Evolutionary conservation across 192 early-diverging fungal genomes (phyloP).

Genomic region (Paraglomus brasilianum): DNA sequence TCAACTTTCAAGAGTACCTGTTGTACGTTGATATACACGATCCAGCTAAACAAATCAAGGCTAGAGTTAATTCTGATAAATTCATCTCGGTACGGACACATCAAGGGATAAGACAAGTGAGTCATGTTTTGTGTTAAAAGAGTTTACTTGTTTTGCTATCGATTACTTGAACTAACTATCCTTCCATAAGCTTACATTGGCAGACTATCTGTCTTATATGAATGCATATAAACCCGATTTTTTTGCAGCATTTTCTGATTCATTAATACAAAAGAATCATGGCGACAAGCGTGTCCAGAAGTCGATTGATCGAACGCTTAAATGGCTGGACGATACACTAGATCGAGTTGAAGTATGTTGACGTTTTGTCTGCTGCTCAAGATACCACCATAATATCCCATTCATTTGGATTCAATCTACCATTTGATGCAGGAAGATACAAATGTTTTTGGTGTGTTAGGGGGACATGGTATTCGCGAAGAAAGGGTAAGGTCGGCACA

Average conservation of each 20-base stretch:
- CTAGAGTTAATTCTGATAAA: slow-evolving; percentile 50
- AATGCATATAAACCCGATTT: slow-evolving; percentile 51
- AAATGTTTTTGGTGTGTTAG: slow-evolving; percentile 51
- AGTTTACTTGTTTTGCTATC: background rate
- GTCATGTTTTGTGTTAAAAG: background rate
- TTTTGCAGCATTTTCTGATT: slow-evolving; percentile 43
- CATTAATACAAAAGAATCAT: slow-evolving; percentile 38
- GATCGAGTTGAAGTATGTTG: slow-evolving; percentile 38
- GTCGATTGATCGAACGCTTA: slow-evolving; percentile 49
- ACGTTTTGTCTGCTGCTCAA: background rate
- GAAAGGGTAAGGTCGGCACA: slow-evolving; percentile 49
- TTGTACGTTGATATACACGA: slow-evolving; percentile 53
- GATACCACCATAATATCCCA: background rate
- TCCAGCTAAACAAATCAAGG: slow-evolving; percentile 36
- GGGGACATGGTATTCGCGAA: slow-evolving; percentile 44
- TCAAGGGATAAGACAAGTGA: slow-evolving; percentile 51
- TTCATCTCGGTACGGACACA: slow-evolving; percentile 48
- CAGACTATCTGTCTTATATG: slow-evolving; percentile 42
- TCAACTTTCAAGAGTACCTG: slow-evolving; percentile 45
- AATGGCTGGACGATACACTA: slow-evolving; percentile 48
- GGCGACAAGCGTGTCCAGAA: slow-evolving; percentile 43
- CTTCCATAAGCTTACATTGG: slow-evolving; percentile 34
- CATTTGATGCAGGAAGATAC: slow-evolving; percentile 26
- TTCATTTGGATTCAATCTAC: background rate
- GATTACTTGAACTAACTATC: background rate